Evolutionary conservation across 2,329 filamentous ascomycete genomes (phyloP), one percentile per base, ranked within the genome.

Genomic region (Ophioceras dolichostomum): DNA sequence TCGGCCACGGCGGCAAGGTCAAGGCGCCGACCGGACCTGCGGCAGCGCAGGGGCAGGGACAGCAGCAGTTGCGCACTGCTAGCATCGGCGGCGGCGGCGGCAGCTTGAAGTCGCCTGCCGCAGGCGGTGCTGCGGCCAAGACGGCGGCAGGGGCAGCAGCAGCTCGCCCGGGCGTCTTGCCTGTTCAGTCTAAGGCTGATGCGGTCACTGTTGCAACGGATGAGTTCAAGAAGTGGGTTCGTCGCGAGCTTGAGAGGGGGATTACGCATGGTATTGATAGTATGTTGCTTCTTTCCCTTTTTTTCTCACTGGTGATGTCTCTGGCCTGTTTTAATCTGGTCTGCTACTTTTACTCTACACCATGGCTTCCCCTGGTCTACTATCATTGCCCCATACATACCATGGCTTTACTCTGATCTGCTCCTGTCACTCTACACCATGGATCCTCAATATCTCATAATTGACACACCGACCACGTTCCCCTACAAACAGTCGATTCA

Each of bases 171-270:
- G 26, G 14, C 12, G 22, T 12, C 12, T 26, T 12, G 7, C 8
- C 22, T 26, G 22, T 12, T 26, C 22, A 26, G 22, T 53, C 56
- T 5, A 60, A 61, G 40, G 67, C 61, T 33, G 53, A 58, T 16
- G 57, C 57, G 16, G 50, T 54, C 10, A 49, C 47, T 38, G 53
- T 61, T 16, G 89, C 91, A 3, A 77, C 85, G 56, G 88, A 94
- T 29, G 91, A 96, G 58, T 93, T 98, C 58, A 80, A 78, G 53
- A 95, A 93, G 59, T 98, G 91, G 91, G 77, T 88, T 14, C 77
- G 83, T 48, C 71, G 76, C 39, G 80, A 91, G 55, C 67, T 98
- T 44, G 70, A 73, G 39, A 80, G 84, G 41, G 87, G 88, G 43
- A 83, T 74, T 29, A 67, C 61, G 2, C 58, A 60, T 44, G 61